Evolutionary conservation across 1,139 yeast genomes (phyloP), one percentile per base, ranked within the genome.

Genomic region (Geotrichum australiense): DNA sequence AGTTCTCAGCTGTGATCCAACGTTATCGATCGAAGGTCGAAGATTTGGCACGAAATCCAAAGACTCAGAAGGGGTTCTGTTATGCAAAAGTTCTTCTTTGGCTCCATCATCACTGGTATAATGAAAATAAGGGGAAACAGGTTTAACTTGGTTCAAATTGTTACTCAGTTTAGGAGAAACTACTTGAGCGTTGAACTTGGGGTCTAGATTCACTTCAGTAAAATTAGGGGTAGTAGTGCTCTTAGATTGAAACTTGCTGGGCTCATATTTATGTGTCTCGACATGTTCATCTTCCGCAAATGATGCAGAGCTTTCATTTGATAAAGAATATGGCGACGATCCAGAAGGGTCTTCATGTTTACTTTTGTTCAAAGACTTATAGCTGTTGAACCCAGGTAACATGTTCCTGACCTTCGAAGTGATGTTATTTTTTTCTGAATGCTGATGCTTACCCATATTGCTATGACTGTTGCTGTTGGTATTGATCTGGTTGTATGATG

Each of bases 1-100:
- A 4, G 43, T 11, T 10, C 47, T 26, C 7, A 45, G 30, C 19
- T 43, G 39, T n/a, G 47, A 45, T 11, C 47, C 47, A 7, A 41
- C 35, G 10, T 21, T 35, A 32, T 41, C 47, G 33, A 45, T 41
- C 12, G 39, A 10, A 7, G 47, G 47, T 28, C 47, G 34, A 19
- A 45, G 25, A 16, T 45, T 45, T 25, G 47, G 45, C 10, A 41
- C 41, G 28, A 45, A 45, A 26, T 45, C 43, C 21, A 45, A 36
- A 10, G 43, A 38, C 37, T 45, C 47, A 21, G 41, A 33, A 3
- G 23, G 28, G 16, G 18, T 35, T 14, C 28, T 33, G 11, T 29
- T 23, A 23, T 34, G 43, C 35, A 40, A 19, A 12, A 29, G 38
- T 22, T 21, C 24, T 27, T 26, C 31, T 20, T 20, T 21, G 21